phyloP scores from a whole-genome alignment of 1,139 yeast species.

The Diutina catenulata region DNA sequence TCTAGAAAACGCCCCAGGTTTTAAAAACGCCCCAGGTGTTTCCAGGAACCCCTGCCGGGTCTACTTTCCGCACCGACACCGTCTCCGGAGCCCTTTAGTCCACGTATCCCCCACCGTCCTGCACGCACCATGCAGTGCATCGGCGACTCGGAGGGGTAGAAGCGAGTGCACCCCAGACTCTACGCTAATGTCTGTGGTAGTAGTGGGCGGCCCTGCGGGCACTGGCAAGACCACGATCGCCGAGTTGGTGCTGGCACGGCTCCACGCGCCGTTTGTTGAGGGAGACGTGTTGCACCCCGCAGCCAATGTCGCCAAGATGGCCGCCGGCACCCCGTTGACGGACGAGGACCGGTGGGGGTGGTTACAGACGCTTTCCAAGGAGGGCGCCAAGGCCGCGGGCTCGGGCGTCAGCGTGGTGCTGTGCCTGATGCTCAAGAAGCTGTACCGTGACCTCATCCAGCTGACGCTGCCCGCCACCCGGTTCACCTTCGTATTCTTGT shows the following conservation, averaged over 20 bases:
- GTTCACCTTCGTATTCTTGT: conserved; percentile 54
- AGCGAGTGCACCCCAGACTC: too few relatives aligned
- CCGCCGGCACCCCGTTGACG: conserved; percentile 61
- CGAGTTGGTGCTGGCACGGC: conserved; percentile 24
- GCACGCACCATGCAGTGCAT: too few relatives aligned
- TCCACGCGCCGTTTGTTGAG: conserved; percentile 52
- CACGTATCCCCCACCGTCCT: too few relatives aligned
- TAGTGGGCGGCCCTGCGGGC: conserved; percentile 86
- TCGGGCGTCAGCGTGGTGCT: conserved; percentile 42
- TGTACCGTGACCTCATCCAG: conserved; percentile 45
- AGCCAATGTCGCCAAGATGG: conserved; percentile 72
- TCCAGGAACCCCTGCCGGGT: too few relatives aligned
- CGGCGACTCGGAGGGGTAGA: too few relatives aligned
- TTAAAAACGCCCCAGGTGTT: too few relatives aligned
- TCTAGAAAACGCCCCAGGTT: too few relatives aligned
- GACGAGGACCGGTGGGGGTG: conserved; percentile 93
- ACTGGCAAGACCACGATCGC: conserved; percentile 86
- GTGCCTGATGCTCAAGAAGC: conserved; percentile 73
- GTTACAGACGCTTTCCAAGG: conserved; percentile 43
- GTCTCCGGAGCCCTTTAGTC: too few relatives aligned
- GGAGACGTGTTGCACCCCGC: conserved; percentile 77
- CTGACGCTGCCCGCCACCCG: conserved; percentile 17
- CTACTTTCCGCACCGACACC: too few relatives aligned
- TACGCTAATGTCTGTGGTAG: conserved; percentile 19
- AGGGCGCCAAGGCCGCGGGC: conserved; percentile 18